phyloP scores from a whole-genome alignment of 768 basidiomycete genomes.

The Rhodotorula sphaerocarpa region DNA sequence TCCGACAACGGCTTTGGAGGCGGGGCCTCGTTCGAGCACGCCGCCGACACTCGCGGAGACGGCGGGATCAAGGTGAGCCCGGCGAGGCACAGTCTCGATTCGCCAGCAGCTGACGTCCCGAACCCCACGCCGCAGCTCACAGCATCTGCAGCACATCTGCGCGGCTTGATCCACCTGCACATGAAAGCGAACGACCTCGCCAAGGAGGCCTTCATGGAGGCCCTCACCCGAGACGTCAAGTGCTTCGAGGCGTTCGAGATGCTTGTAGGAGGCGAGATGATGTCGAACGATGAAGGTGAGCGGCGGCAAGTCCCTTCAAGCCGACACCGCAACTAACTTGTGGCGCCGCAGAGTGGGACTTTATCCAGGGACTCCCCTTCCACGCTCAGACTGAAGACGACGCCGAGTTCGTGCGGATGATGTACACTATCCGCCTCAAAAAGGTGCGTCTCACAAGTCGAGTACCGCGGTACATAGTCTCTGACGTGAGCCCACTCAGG shows the following conservation, averaged over 20 bases:
- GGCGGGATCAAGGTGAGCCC: slow-evolving; percentile 79
- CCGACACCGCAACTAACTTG: no score
- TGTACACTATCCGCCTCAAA: slow-evolving; percentile 81
- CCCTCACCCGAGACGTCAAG: slow-evolving; percentile 85
- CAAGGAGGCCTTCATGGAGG: slow-evolving; percentile 92
- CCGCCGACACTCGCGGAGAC: slow-evolving; percentile 47
- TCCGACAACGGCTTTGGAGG: no score
- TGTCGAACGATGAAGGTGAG: slow-evolving; percentile 85
- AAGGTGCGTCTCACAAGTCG: slow-evolving; percentile 52
- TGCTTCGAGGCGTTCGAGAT: slow-evolving; percentile 94
- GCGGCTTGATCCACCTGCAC: slow-evolving; percentile 88
- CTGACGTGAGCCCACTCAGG: no score
- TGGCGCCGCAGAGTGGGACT: slow-evolving; percentile 77
- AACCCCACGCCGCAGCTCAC: slow-evolving; percentile 58
- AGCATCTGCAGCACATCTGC: slow-evolving; percentile 91
- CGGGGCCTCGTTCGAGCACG: no score
- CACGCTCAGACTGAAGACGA: slow-evolving; percentile 75
- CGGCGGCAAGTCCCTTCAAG: no score
- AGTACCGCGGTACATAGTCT: no score
- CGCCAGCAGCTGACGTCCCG: not conserved
- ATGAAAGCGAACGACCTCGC: slow-evolving; percentile 82
- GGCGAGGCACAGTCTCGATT: not conserved
- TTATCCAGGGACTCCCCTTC: slow-evolving; percentile 76
- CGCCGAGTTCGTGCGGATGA: slow-evolving; percentile 80
- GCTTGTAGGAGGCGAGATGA: slow-evolving; percentile 85